Conservation (phyloP, 306 rosid genomes). For the Cucurbita maxima region DNA sequence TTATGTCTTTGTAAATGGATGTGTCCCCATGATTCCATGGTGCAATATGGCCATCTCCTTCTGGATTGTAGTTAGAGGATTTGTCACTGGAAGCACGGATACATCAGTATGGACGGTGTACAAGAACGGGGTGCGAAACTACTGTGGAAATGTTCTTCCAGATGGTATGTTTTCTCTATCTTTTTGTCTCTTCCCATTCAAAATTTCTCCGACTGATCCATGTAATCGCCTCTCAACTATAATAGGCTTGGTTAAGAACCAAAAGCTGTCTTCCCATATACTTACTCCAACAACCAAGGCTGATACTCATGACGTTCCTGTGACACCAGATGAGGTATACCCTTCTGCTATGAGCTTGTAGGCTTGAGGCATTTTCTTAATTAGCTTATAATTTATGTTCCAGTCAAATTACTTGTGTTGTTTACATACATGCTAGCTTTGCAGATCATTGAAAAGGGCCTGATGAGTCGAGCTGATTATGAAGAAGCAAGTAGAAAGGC, state of each 20-base stretch:
- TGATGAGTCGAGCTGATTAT: slow-evolving; percentile 69
- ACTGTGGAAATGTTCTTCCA: slow-evolving; percentile 74
- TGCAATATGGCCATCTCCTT: neutral
- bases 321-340: slow-evolving; percentile 75
- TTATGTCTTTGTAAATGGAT: neutral
- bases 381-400: neutral
- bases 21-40: neutral
- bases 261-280: slow-evolving; percentile 60
- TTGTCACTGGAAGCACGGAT: slow-evolving; percentile 95
- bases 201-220: neutral
- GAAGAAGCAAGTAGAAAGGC: slow-evolving; percentile 75
- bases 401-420: neutral
- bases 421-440: neutral
- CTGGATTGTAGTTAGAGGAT: slow-evolving; percentile 64
- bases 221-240: slow-evolving; percentile 5
- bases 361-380: neutral
- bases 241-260: slow-evolving; percentile 71
- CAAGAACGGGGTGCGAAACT: slow-evolving; percentile 57
- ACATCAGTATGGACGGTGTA: slow-evolving; percentile 93
- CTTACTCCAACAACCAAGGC: slow-evolving; percentile 97
- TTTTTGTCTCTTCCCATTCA: neutral
- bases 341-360: neutral
- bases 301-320: slow-evolving; percentile 77
- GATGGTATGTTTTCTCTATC: slow-evolving; percentile 37
- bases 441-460: slow-evolving; percentile 59